Conservation (phyloP, 148 eudicot genomes). For the Diospyros kaki region DNA sequence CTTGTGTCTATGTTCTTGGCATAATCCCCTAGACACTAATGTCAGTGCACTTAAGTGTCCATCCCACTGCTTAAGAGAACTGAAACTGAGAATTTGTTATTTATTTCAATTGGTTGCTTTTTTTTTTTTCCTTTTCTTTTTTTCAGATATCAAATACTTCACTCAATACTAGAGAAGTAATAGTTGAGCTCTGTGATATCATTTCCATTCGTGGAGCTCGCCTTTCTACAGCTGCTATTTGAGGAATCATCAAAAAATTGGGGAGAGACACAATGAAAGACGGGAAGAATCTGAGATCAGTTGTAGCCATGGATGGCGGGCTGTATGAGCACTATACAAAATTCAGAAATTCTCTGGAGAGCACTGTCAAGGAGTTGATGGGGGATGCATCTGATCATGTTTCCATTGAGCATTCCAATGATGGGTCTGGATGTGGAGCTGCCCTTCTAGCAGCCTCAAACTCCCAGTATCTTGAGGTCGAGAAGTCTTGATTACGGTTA, state of each 20-base stretch:
- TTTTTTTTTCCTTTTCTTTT: background rate
- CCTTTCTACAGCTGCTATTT: slow-evolving; percentile 64
- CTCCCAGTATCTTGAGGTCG: slow-evolving; percentile 37
- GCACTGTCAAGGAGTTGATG: slow-evolving; percentile 45
- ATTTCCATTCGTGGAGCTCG: slow-evolving; percentile 73
- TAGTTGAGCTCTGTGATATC: slow-evolving; percentile 57
- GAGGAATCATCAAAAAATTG: slow-evolving; percentile 56
- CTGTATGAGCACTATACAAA: slow-evolving; percentile 68
- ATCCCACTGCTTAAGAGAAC: too few species aligned
- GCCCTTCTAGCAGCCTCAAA: slow-evolving; percentile 78
- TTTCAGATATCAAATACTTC: slow-evolving; percentile 52
- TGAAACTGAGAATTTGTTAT: too few species aligned
- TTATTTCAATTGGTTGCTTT: background rate
- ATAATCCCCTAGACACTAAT: too few species aligned
- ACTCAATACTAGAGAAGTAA: slow-evolving; percentile 50
- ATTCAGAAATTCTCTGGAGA: slow-evolving; percentile 55
- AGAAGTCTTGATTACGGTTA: slow-evolving; percentile 2
- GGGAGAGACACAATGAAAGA: slow-evolving; percentile 46
- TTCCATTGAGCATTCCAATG: slow-evolving; percentile 49
- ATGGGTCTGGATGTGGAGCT: slow-evolving; percentile 82
- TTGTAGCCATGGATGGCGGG: slow-evolving; percentile 75
- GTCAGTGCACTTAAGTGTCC: too few species aligned
- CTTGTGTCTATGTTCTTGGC: too few species aligned
- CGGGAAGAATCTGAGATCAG: slow-evolving; percentile 35
- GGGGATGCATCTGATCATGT: slow-evolving; percentile 45